Evolutionary conservation across 116 monocot genomes (phyloP), one percentile per base, ranked within the genome.

Genomic region (Zostera marina): DNA sequence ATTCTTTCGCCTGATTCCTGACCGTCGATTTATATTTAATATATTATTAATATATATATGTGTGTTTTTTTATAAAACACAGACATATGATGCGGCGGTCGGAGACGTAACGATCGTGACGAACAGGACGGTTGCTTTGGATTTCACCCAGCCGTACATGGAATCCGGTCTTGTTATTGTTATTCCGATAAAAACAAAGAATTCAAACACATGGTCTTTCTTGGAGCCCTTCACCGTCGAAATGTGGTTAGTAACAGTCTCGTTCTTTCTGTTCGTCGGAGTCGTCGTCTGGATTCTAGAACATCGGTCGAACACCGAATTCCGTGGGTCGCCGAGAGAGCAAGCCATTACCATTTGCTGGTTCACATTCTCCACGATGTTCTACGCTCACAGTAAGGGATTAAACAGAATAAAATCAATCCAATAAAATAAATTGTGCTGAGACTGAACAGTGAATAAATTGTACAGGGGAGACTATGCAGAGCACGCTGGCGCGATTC

Each of bases 301-400:
- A 54, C 98, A 98, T 69, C 82, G 98, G 24, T 59, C 58, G n/a
- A 98, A 98, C 48, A 53, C 58, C 2, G 90, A 98, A 42, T 98
- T 98, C 21, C 77, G 90, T 52, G 98, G 90, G 42, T 67, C 83
- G 54, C 82, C 80, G 44, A 74, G 83, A 26, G 66, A 74, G 49
- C 98, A 98, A 52, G 63, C 90, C 43, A 73, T 78, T 11, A 98
- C 90, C 38, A 79, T 98, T 48, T 90, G 75, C 62, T 94, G 94
- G 94, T 92, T 92, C 70, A 87, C 87, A 53, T 92, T 87, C 69
- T 92, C 92, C 42, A 92, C 92, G 55, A 92, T 92, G 92, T 87
- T 92, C 49, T 92, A 83, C 55, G 83, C 83, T 13, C 92, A 92
- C 66, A 75, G 92, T 92, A 81, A 91, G 86, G n/a, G n/a, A n/a